phyloP scores from a whole-genome alignment of 176 grass and related monocot genomes.

The Carex myosuroides region DNA sequence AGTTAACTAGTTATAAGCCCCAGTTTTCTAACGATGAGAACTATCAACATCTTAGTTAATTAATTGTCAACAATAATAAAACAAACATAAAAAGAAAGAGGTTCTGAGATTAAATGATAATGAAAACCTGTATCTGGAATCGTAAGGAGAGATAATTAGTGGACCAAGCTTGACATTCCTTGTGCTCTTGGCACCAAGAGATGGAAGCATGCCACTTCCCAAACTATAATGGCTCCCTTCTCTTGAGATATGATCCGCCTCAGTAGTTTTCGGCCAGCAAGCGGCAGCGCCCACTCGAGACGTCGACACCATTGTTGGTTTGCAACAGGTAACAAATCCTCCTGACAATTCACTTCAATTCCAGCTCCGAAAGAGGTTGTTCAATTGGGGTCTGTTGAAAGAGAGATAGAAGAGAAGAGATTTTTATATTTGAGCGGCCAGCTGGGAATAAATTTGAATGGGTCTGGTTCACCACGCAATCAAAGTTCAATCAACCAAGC shows the following conservation, averaged over 20 bases:
- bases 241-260: conserved; percentile 39
- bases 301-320: neutral
- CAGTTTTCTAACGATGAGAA: too few relatives aligned
- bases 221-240: conserved; percentile 95
- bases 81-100: neutral
- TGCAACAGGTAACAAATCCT: too few relatives aligned
- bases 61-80: too few relatives aligned
- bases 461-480: neutral
- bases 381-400: neutral
- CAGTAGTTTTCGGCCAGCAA: conserved; percentile 15
- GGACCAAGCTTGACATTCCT: conserved; percentile 46
- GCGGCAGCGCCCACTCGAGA: neutral
- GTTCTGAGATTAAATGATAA: neutral
- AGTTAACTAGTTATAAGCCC: too few relatives aligned
- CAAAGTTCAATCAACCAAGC: neutral
- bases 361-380: neutral
- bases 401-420: too few relatives aligned
- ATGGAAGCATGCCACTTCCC: conserved; percentile 79
- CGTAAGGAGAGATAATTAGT: conserved; percentile 73
- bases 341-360: neutral
- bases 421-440: neutral
- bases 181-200: conserved; percentile 75
- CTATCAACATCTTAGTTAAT: too few relatives aligned
- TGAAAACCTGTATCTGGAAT: conserved; percentile 62
- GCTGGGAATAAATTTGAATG: neutral